phyloP scores from a whole-genome alignment of 129 eudicot species.

The Smallanthus sonchifolius region DNA sequence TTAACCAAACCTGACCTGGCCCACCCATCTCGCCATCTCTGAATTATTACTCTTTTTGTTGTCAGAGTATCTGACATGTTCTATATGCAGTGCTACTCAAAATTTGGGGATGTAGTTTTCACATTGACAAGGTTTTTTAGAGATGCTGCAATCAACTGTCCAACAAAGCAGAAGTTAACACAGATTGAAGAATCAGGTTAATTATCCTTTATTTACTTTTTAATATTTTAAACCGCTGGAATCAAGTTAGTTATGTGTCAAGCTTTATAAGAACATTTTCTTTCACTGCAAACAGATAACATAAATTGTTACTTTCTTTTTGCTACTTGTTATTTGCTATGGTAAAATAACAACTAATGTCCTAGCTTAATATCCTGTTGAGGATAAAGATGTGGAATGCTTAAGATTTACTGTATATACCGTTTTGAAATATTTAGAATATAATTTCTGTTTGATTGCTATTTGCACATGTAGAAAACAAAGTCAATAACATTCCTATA shows the following conservation, averaged over 20 bases:
- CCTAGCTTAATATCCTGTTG: background rate
- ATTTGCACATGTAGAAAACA: background rate
- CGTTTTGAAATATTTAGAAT: background rate
- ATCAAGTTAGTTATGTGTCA: background rate
- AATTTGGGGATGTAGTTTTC: conserved; percentile 87
- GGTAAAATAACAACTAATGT: background rate
- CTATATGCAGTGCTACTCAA: conserved; percentile 72
- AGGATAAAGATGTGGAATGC: background rate
- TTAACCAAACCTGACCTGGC: background rate
- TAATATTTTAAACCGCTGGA: background rate
- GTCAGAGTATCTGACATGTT: conserved; percentile 17
- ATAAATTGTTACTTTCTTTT: background rate
- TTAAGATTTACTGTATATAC: background rate
- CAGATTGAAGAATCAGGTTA: conserved; percentile 47
- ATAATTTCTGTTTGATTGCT: background rate
- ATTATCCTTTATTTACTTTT: background rate
- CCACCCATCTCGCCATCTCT: background rate
- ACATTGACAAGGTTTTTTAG: conserved; percentile 86
- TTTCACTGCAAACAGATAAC: conserved; percentile 8
- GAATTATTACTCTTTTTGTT: background rate
- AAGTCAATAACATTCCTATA: conserved; percentile 1
- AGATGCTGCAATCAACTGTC: conserved; percentile 47
- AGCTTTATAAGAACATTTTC: background rate
- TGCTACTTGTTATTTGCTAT: background rate
- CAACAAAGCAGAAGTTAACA: conserved; percentile 45